Percentiles rank a stretch among this genome's conserved stretches.
These are phyloP conservation scores for Pseudognaphalium luteoalbum DNA, from an alignment of 129 eudicot species.

Conservation along the genomic window DNA sequence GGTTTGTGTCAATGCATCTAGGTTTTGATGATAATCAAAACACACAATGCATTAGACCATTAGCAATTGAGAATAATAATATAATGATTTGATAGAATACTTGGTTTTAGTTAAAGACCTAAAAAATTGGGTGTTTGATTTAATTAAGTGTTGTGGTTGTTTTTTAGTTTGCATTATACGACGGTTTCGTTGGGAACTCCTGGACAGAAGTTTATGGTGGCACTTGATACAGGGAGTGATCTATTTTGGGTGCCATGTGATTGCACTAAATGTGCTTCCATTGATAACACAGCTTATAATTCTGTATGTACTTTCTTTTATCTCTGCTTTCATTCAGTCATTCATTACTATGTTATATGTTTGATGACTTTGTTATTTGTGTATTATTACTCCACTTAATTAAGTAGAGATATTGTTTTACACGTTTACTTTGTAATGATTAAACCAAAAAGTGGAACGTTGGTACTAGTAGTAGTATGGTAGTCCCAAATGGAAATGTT, in stretches of 20 bases:
- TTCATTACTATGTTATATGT: neutral
- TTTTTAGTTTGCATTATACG: slow-evolving; percentile 86
- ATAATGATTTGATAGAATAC: too few relatives aligned
- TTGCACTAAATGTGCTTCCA: slow-evolving; percentile 67
- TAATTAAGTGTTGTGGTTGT: neutral
- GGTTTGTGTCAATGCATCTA: neutral
- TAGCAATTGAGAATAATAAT: neutral
- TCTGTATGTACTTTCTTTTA: slow-evolving; percentile 52
- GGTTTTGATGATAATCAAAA: neutral
- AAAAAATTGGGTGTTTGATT: neutral
- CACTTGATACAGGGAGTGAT: slow-evolving; percentile 95
- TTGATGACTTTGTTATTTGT: neutral
- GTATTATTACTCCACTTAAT: neutral
- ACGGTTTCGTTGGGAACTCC: slow-evolving; percentile 85
- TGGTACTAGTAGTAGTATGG: slow-evolving; percentile 7
- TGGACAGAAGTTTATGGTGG: slow-evolving; percentile 87
- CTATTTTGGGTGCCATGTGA: slow-evolving; percentile 95
- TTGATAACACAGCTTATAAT: slow-evolving; percentile 47
- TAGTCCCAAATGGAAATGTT: slow-evolving; percentile 11
- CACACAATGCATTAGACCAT: slow-evolving; percentile 3
- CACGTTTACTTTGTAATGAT: neutral
- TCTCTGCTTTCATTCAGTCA: neutral
- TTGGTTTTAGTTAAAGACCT: neutral
- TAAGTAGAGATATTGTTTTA: neutral
- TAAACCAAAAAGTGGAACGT: neutral